Evolutionary conservation across 2,329 filamentous ascomycete genomes (phyloP), one percentile per base, ranked within the genome.

Genomic region (Cytospora mali): DNA sequence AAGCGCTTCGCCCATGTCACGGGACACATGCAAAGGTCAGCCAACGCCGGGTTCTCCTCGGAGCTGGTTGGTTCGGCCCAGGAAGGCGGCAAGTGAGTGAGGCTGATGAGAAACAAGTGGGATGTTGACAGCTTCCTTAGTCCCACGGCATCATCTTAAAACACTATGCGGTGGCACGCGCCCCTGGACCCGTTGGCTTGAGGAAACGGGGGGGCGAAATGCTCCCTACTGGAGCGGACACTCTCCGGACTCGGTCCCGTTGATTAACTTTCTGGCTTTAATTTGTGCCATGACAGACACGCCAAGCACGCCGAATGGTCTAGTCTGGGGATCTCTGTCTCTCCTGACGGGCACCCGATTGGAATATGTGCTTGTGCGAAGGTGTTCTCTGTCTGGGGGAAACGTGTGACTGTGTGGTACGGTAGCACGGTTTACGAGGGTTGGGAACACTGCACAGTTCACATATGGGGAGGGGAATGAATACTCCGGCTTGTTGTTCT

Each of bases 141-240:
- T 62, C 61, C 55, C 55, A 62, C 61, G 55, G 51, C 46, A 46
- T 55, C 61, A 51, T 48, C 55, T 59, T 42, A 52, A 59, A 59
- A 59, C 55, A 51, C 46, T 25, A 62, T 62, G 61, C 55, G 27
- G 61, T 62, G 61, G 16, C 39, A 62, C 50, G 2, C 16, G 6
- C 39, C n/a, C n/a, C 7, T 21, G 39, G 39, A 42, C 3, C 9
- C 11, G 31, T n/a, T 14, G 39, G 39, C 39, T 21, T 42, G 39
- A 10, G n/a, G 31, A 33, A 13, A 33, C 9, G 6, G 10, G 7
- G 39, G n/a, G 39, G 39, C 39, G n/a, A 42, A 42, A n/a, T 10
- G n/a, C 39, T 21, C 6, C 16, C 16, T 42, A 42, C 39, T 42
- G 39, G 39, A n/a, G 39, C 39, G 39, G 39, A 42, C 39, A 7